Conservation (phyloP, 495 filamentous ascomycete species). For the Echria macrotheca region DNA sequence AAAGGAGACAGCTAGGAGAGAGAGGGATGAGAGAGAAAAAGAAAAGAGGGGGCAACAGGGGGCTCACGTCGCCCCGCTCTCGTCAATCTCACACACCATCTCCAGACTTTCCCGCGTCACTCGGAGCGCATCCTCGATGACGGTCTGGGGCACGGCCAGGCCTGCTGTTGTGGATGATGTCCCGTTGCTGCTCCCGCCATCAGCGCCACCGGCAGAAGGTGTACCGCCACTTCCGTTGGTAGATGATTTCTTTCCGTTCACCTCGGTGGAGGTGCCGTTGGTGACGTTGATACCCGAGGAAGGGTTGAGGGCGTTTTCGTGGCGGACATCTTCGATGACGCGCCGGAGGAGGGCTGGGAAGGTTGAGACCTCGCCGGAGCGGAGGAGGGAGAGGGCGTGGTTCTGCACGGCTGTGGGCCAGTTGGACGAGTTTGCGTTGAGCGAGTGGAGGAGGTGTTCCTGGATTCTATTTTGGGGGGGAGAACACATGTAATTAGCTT, state of each 20-base stretch:
- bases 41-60: not conserved
- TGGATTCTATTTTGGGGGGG: conserved; percentile 42
- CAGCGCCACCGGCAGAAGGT: conserved; percentile 10
- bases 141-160: conserved; percentile 45
- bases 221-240: no score
- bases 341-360: conserved; percentile 48
- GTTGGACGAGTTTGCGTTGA: conserved; percentile 45
- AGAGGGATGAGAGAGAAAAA: no score
- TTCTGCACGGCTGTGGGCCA: conserved; percentile 49
- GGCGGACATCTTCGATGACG: conserved; percentile 49
- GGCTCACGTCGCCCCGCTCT: conserved; percentile 23
- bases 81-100: conserved; percentile 42
- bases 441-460: conserved; percentile 49
- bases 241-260: conserved; percentile 18
- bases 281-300: no score
- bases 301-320: conserved; percentile 34
- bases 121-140: conserved; percentile 49
- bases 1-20: no score
- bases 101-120: conserved; percentile 48
- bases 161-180: conserved; percentile 18
- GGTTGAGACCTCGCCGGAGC: conserved; percentile 46
- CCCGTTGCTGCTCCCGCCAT: no score
- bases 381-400: conserved; percentile 48
- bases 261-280: conserved; percentile 21
- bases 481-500: no score